Percentiles rank a stretch among this genome's conserved stretches.
Evolutionary conservation across 805 yeast species (phyloP).

Genomic region (Brettanomyces nanus): DNA sequence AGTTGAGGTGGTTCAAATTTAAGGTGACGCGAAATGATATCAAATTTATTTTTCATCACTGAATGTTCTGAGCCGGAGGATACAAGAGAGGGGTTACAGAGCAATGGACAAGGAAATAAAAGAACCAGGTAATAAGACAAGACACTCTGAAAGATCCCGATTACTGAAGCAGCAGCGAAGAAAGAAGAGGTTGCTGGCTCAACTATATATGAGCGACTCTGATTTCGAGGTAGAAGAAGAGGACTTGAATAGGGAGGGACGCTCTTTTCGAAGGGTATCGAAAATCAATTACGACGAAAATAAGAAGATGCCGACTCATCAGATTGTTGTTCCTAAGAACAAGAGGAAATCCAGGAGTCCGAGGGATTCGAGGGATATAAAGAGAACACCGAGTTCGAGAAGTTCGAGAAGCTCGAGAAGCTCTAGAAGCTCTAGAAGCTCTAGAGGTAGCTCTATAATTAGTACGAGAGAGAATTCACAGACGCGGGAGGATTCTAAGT

Average conservation of each 20-base stretch:
- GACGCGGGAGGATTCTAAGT: not conserved
- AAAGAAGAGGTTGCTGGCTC: conserved; percentile 12
- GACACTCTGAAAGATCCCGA: too few species aligned
- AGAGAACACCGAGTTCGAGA: not conserved
- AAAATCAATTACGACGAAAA: conserved; percentile 21
- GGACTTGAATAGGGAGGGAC: conserved; percentile 7
- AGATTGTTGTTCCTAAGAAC: not conserved
- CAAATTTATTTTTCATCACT: too few species aligned
- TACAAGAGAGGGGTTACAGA: too few species aligned
- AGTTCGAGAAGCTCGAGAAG: not conserved
- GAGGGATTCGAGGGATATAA: not conserved
- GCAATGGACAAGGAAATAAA: not conserved
- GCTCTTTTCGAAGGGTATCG: conserved; percentile 13
- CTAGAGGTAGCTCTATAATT: not conserved
- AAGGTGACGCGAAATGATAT: too few species aligned
- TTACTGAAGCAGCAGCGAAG: conserved; percentile 8
- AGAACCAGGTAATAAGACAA: not conserved
- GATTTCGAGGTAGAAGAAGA: conserved; percentile 14
- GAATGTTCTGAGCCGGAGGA: too few species aligned
- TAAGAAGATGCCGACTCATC: conserved; percentile 8
- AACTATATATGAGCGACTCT: conserved; percentile 19
- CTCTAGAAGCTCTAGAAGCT: not conserved
- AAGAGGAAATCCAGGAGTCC: not conserved
- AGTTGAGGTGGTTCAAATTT: not conserved
- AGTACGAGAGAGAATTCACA: not conserved